Percentiles rank a stretch among this genome's conserved stretches.
Conservation (phyloP, 2,329 filamentous ascomycete species). For the Colletotrichum sp. region DNA sequence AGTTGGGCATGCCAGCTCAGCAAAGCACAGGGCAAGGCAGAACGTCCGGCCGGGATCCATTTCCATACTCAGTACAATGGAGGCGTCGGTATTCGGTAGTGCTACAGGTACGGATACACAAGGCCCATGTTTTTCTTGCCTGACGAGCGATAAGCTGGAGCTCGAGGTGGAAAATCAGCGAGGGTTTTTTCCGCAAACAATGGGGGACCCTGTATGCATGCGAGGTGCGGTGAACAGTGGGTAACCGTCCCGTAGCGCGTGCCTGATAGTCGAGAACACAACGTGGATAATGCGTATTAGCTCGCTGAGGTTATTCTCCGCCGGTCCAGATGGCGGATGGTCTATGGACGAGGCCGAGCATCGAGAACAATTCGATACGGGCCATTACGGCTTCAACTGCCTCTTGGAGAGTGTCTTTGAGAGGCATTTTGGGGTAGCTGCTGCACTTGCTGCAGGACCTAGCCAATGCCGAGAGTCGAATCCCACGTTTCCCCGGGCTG, state of each 20-base stretch:
- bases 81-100: neutral
- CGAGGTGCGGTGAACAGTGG: conserved; percentile 19
- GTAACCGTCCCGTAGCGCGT: conserved; percentile 1
- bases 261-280: neutral
- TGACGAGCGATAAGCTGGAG: neutral
- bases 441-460: neutral
- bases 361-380: conserved; percentile 1
- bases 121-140: neutral
- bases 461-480: neutral
- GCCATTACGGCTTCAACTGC: neutral
- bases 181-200: conserved; percentile 8
- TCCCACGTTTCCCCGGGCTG: neutral
- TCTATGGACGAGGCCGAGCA: neutral
- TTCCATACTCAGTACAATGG: neutral
- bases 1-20: neutral
- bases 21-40: conserved; percentile 5
- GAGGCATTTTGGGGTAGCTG: neutral
- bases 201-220: conserved; percentile 19
- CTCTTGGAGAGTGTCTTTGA: neutral
- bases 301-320: conserved; percentile 4
- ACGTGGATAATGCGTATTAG: conserved; percentile 6
- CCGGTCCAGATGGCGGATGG: neutral
- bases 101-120: neutral
- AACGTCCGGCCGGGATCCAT: neutral
- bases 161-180: neutral